These are phyloP conservation scores for Thermomucor indicae-seudaticae DNA, from an alignment of 371 early-diverging fungal species.

Conservation along the genomic window DNA sequence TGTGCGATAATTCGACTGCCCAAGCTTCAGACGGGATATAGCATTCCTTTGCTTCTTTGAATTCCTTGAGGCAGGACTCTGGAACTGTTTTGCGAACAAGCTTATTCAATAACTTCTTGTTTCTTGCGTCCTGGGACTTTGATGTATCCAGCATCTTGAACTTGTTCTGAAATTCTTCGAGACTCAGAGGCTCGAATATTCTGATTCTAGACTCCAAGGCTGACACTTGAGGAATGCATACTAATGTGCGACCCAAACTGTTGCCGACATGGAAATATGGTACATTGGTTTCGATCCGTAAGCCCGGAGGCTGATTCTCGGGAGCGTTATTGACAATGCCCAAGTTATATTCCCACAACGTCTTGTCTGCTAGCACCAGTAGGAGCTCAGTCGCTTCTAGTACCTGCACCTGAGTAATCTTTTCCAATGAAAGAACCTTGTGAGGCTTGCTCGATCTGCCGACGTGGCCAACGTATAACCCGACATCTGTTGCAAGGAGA, in stretches of 20 bases:
- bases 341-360: constrained; percentile 35
- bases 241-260: constrained; percentile 27
- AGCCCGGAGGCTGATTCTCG: constrained; percentile 26
- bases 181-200: constrained; percentile 19
- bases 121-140: too few relatives aligned
- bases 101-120: constrained; percentile 5
- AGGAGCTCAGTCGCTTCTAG: constrained; percentile 32
- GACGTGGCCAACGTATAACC: constrained; percentile 40
- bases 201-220: constrained; percentile 28
- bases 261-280: constrained; percentile 38
- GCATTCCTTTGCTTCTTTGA: constrained; percentile 35
- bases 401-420: constrained; percentile 34
- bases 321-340: constrained; percentile 32
- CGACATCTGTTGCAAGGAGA: constrained; percentile 34
- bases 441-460: constrained; percentile 21
- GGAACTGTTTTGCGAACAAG: constrained; percentile 4
- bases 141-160: too few relatives aligned
- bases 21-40: constrained; percentile 43
- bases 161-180: constrained; percentile 13
- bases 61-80: constrained; percentile 10
- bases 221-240: constrained; percentile 36
- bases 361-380: constrained; percentile 33
- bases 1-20: constrained; percentile 32
- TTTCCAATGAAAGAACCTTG: constrained; percentile 22
- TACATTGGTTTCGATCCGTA: constrained; percentile 27